A percentile compares a stretch with the other conserved stretches of the same genome.
Evolutionary conservation across 345 rosid genomes (phyloP).

Genomic region (Aquilaria yunnanensis): DNA sequence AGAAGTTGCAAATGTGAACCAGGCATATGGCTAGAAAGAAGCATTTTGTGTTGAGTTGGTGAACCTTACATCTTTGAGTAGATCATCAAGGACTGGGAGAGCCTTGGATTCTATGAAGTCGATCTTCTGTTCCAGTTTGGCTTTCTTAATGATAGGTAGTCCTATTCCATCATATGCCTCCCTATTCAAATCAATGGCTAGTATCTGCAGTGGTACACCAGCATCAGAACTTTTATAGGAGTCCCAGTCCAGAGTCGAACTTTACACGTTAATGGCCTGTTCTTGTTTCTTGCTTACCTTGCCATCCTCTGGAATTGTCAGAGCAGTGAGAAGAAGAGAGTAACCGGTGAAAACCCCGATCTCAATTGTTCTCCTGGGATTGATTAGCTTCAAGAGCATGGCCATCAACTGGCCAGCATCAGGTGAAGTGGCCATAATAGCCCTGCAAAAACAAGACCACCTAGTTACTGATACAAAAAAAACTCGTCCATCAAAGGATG

Average conservation of each 20-base stretch:
- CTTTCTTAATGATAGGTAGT: slow-evolving; percentile 45
- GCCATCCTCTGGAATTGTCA: slow-evolving; percentile 68
- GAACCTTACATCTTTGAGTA: slow-evolving; percentile 29
- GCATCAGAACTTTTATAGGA: too few relatives aligned
- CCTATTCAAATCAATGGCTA: slow-evolving; percentile 38
- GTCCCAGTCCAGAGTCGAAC: too few relatives aligned
- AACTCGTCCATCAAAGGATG: too few relatives aligned
- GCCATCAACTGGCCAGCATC: slow-evolving; percentile 68
- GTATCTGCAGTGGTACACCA: slow-evolving; percentile 21
- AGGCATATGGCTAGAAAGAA: too few relatives aligned
- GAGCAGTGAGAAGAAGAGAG: slow-evolving; percentile 85
- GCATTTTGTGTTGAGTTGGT: too few relatives aligned
- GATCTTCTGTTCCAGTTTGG: slow-evolving; percentile 50
- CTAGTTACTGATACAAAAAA: too few relatives aligned
- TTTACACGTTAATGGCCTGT: too few relatives aligned
- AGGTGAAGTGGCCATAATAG: slow-evolving; percentile 50
- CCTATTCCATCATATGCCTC: slow-evolving; percentile 40
- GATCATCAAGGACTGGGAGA: slow-evolving; percentile 28
- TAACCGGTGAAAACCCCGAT: slow-evolving; percentile 84
- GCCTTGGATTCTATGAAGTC: slow-evolving; percentile 53
- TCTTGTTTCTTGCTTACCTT: slow-evolving; percentile 18
- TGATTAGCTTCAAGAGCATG: slow-evolving; percentile 45
- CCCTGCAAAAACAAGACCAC: slow-evolving; percentile 10
- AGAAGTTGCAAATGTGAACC: too few relatives aligned
- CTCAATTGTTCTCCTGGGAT: slow-evolving; percentile 62